Conservation (phyloP, 1,139 yeast species). For the Pichia sp. region DNA sequence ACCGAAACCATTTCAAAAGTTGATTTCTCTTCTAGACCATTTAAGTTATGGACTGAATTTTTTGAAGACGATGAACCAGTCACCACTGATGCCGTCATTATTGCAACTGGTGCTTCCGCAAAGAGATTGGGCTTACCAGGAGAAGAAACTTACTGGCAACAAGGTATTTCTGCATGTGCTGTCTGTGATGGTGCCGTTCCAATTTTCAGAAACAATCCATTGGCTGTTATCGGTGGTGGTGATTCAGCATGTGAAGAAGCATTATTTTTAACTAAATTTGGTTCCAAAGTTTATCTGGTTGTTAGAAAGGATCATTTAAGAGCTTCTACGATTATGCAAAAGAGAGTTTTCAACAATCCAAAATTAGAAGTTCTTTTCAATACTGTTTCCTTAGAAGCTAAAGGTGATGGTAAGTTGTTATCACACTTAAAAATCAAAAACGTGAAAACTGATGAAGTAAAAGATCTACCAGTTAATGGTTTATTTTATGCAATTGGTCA, state of each 20-base stretch:
- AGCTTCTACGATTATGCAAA: conserved; percentile 95
- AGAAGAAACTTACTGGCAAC: conserved; percentile 97
- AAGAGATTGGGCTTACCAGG: conserved; percentile 91
- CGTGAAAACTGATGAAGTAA: conserved; percentile 59
- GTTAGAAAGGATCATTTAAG: conserved; percentile 92
- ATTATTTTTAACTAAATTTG: conserved; percentile 89
- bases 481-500: conserved; percentile 98
- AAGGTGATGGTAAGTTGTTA: conserved; percentile 84
- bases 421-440: conserved; percentile 54
- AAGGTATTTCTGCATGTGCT: conserved; percentile 98
- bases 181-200: conserved; percentile 99
- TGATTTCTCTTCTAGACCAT: conserved; percentile 78
- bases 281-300: conserved; percentile 84
- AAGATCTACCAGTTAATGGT: conserved; percentile 76
- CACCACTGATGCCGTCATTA: conserved; percentile 84
- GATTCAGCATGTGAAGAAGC: conserved; percentile 99
- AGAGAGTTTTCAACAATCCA: conserved; percentile 73
- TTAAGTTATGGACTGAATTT: conserved; percentile 95
- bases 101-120: conserved; percentile 98
- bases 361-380: conserved; percentile 88
- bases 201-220: conserved; percentile 93
- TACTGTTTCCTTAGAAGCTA: conserved; percentile 78
- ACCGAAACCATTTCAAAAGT: conserved; percentile 92
- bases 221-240: conserved; percentile 97
- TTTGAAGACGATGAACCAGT: conserved; percentile 82